Percentiles rank a stretch among this genome's conserved stretches.
Evolutionary conservation across 192 early-diverging fungal species (phyloP).

Genomic region (Mortierella claussenii): DNA sequence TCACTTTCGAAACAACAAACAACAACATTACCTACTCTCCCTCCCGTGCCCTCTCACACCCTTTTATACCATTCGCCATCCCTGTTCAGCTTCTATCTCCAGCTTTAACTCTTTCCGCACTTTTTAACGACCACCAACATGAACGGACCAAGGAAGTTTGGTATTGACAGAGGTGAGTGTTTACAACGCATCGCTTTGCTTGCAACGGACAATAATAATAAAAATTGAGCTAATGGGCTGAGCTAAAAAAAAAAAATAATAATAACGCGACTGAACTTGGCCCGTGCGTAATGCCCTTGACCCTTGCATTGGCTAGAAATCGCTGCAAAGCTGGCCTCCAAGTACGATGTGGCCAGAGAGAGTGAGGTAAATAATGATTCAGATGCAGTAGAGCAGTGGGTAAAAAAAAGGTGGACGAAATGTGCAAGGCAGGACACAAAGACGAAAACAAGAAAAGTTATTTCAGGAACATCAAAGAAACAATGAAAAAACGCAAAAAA

Average conservation of each 20-base stretch:
- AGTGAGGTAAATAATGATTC: not conserved
- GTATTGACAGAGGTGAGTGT: conserved; percentile 1
- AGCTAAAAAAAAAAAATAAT: not conserved
- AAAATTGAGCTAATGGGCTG: not conserved
- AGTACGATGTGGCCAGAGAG: conserved; percentile 1
- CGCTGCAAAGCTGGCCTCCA: conserved; percentile 1
- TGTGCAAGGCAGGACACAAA: not conserved
- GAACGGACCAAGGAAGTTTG: conserved; percentile 2
- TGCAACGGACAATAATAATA: not conserved
- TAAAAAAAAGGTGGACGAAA: not conserved
- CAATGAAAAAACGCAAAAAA: too few species aligned
- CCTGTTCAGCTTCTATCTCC: not conserved
- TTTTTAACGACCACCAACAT: not conserved
- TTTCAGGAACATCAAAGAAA: too few species aligned
- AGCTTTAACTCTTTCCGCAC: not conserved
- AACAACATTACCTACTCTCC: not conserved
- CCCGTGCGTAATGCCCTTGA: not conserved
- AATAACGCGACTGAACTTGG: not conserved
- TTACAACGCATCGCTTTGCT: not conserved
- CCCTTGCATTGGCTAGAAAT: not conserved
- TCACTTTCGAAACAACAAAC: too few species aligned
- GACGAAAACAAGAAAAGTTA: not conserved
- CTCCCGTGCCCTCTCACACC: not conserved
- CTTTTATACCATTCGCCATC: not conserved
- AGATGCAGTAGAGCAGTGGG: not conserved